These are phyloP conservation scores for Mycena alexandri DNA, from an alignment of 768 basidiomycete species.

Conservation along the genomic window DNA sequence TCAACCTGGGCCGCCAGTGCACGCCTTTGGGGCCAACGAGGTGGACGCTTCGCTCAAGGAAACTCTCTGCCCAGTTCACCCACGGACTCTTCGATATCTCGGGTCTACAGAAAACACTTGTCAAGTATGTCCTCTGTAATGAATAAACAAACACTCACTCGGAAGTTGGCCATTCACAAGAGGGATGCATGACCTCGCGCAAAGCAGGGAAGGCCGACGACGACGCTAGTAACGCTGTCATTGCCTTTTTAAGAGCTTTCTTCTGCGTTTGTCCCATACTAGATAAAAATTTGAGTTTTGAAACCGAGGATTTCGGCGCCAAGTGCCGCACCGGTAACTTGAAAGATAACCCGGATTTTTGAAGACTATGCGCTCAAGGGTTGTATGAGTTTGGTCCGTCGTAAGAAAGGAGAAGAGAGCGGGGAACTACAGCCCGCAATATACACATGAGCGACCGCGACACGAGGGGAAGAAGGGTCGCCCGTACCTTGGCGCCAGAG, in stretches of 20 bases:
- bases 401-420: neutral
- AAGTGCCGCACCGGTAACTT: neutral
- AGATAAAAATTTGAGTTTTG: too few species aligned
- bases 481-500: neutral
- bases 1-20: conserved; percentile 14
- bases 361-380: conserved; percentile 23
- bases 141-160: neutral
- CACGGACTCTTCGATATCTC: neutral
- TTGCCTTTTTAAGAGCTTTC: neutral
- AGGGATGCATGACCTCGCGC: conserved; percentile 10
- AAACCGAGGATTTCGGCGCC: neutral
- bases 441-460: neutral
- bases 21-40: neutral
- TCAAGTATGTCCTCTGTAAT: neutral
- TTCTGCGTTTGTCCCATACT: neutral
- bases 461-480: neutral
- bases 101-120: neutral
- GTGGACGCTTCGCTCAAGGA: conserved; percentile 1
- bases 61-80: conserved; percentile 6
- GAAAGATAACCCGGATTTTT: neutral
- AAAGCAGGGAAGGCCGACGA: conserved; percentile 9
- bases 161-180: neutral
- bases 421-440: neutral
- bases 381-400: neutral
- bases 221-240: neutral